phyloP scores from a whole-genome alignment of 2,329 filamentous ascomycete species.

The Dissoconium aciculare region DNA sequence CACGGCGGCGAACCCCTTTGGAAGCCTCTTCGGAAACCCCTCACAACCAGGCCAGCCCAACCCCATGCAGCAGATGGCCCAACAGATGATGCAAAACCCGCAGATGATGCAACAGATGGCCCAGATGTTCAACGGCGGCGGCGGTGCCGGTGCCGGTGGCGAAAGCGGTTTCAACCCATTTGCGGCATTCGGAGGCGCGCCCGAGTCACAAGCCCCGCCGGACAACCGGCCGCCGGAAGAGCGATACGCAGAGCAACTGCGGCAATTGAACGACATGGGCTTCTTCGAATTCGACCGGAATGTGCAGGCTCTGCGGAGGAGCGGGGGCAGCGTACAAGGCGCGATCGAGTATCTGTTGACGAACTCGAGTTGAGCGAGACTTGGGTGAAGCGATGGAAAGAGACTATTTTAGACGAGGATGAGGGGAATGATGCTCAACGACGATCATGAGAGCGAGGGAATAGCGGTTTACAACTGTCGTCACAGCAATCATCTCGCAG shows the following conservation, averaged over 20 bases:
- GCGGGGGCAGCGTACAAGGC: slow-evolving; percentile 86
- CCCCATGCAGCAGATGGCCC: slow-evolving; percentile 34
- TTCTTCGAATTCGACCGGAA: slow-evolving; percentile 96
- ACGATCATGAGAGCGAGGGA: no score
- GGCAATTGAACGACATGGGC: slow-evolving; percentile 96
- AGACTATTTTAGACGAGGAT: no score
- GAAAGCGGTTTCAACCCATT: slow-evolving; percentile 29
- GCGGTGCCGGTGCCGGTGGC: slow-evolving; percentile 24
- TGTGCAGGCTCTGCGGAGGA: slow-evolving; percentile 69
- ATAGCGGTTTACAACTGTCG: no score
- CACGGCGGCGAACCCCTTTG: slow-evolving; percentile 49
- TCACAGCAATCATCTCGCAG: no score
- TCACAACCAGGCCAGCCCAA: slow-evolving; percentile 20
- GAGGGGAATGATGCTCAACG: no score
- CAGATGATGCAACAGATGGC: slow-evolving; percentile 39
- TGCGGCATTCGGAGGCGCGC: slow-evolving; percentile 18
- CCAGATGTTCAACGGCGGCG: slow-evolving; percentile 40
- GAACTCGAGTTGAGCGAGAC: slow-evolving; percentile 4
- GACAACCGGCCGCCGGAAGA: slow-evolving; percentile 90
- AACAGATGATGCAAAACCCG: slow-evolving; percentile 42
- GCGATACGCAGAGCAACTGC: slow-evolving; percentile 73
- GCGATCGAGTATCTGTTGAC: slow-evolving; percentile 58
- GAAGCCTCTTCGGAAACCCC: slow-evolving; percentile 41
- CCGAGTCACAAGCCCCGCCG: slow-evolving; percentile 39
- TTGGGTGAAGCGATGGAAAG: no score